Percentiles rank a stretch among this genome's conserved stretches.
Evolutionary conservation across 2,329 filamentous ascomycete species (phyloP).

Genomic region (Aspergillus nomiae): DNA sequence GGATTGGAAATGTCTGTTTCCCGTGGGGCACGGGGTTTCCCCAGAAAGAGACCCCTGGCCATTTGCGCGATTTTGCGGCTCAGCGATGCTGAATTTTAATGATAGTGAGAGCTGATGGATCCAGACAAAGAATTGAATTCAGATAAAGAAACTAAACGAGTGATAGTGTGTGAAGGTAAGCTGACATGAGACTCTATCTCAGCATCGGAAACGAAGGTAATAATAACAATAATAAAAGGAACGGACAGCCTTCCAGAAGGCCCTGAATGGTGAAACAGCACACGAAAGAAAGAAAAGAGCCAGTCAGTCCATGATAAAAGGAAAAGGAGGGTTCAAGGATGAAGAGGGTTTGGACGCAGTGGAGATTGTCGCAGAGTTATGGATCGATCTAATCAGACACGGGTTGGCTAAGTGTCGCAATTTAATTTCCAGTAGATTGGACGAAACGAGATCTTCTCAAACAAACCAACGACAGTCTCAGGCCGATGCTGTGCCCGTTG

Average conservation of each 20-base stretch:
- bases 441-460: slow-evolving; percentile 15
- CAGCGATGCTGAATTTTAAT: neutral
- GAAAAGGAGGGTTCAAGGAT: slow-evolving; percentile 14
- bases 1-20: slow-evolving; percentile 34
- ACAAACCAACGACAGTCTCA: slow-evolving; percentile 15
- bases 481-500: slow-evolving; percentile 14
- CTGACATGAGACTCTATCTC: slow-evolving; percentile 18
- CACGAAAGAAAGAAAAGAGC: slow-evolving; percentile 24
- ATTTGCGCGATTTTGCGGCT: slow-evolving; percentile 21
- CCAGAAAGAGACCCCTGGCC: slow-evolving; percentile 31
- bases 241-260: slow-evolving; percentile 45
- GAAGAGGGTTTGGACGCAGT: slow-evolving; percentile 14
- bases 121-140: slow-evolving; percentile 6
- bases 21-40: slow-evolving; percentile 31
- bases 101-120: neutral
- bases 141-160: slow-evolving; percentile 13
- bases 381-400: slow-evolving; percentile 18
- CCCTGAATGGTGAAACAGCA: slow-evolving; percentile 19
- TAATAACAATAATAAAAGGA: slow-evolving; percentile 29
- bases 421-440: slow-evolving; percentile 20
- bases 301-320: slow-evolving; percentile 9
- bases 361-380: slow-evolving; percentile 19
- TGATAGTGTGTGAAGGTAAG: slow-evolving; percentile 7
- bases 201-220: neutral
- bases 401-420: slow-evolving; percentile 13